Base-by-base conservation (phyloP, 2,329 filamentous ascomycete species). In the Dactylonectria macrodidyma region DNA sequence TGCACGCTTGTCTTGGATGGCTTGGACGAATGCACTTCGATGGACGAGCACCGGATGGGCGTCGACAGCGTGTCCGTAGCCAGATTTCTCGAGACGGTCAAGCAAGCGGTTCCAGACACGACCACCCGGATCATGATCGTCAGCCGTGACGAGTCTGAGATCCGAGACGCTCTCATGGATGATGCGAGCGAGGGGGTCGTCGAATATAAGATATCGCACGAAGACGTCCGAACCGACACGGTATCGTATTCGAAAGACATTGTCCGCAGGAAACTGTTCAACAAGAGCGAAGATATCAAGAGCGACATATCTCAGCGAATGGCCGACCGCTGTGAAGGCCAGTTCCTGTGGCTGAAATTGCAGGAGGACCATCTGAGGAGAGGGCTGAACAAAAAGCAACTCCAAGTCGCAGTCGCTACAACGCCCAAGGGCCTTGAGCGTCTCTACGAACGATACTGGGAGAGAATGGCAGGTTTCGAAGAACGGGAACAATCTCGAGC, bases 271-370 rank as follows among this genome's bases (percentile, higher is more conserved):
- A 41, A 41, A 12, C 38, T 41, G 12, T 16, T 2, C 38, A 41
- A 41, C 38, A 41, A 41, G 38, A 16, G 6, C 12, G 12, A 41
- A 16, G 38, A 2, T 1, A 41, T 16, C 5, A 41, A 41, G 12
- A 16, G 9, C 3, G 38, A 41, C 11, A 41, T 41, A 5, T 41
- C 38, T 16, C 5, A 3, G 11, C 2, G 12, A n/a, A 73, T 82
- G 62, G 62, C 78, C 0, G 56, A 75, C 3, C 66, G 73, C 1
- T 80, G 75, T 26, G 67, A 78, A 1, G 81, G 78, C 0, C 80
- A 81, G 46, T 82, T 83, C 36, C 50, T 82, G 0, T 81, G 74
- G 71, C 66, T 82, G 1, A 78, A 75, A 12, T 33, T 82, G 65
- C 73, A 80, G 11, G 75, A 74, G 10, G 58, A 71, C 0, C 67